phyloP scores from a whole-genome alignment of 306 rosid genomes.

The Dicorynia guianensis region DNA sequence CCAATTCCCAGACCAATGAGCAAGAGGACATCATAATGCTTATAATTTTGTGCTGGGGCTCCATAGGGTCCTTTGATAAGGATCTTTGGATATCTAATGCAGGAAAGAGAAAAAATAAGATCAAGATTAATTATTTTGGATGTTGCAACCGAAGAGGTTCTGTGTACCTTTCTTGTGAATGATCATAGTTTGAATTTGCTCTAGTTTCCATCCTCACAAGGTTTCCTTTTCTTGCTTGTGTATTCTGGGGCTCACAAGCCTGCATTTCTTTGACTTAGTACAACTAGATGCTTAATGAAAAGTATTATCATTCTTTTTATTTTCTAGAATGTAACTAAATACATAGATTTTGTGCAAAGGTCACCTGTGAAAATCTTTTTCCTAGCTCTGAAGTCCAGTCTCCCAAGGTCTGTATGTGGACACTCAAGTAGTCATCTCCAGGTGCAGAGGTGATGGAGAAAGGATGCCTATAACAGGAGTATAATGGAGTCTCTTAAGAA shows the following conservation, averaged over 20 bases:
- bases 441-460: slow-evolving; percentile 98
- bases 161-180: slow-evolving; percentile 55
- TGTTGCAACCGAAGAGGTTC: slow-evolving; percentile 16
- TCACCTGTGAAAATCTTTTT: slow-evolving; percentile 69
- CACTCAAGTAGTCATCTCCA: slow-evolving; percentile 89
- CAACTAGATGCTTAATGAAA: slow-evolving; percentile 3
- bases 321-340: slow-evolving; percentile 2
- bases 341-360: slow-evolving; percentile 7
- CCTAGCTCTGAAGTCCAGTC: slow-evolving; percentile 92
- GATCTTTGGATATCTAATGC: slow-evolving; percentile 71
- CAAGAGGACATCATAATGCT: slow-evolving; percentile 77
- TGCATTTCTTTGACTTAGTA: slow-evolving; percentile 52
- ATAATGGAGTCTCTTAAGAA: slow-evolving; percentile 6
- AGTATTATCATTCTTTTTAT: background rate
- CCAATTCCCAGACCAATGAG: slow-evolving; percentile 93
- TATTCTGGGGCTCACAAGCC: slow-evolving; percentile 64
- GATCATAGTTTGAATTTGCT: slow-evolving; percentile 40
- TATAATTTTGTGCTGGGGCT: slow-evolving; percentile 90
- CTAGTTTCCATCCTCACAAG: slow-evolving; percentile 74
- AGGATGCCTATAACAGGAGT: slow-evolving; percentile 73
- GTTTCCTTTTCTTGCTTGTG: slow-evolving; percentile 57
- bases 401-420: slow-evolving; percentile 77
- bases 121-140: slow-evolving; percentile 19
- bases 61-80: slow-evolving; percentile 90
- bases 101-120: slow-evolving; percentile 24